Evolutionary conservation across 2,329 filamentous ascomycete genomes (phyloP), one percentile per base, ranked within the genome.

Genomic region (Cladosporium sp.): DNA sequence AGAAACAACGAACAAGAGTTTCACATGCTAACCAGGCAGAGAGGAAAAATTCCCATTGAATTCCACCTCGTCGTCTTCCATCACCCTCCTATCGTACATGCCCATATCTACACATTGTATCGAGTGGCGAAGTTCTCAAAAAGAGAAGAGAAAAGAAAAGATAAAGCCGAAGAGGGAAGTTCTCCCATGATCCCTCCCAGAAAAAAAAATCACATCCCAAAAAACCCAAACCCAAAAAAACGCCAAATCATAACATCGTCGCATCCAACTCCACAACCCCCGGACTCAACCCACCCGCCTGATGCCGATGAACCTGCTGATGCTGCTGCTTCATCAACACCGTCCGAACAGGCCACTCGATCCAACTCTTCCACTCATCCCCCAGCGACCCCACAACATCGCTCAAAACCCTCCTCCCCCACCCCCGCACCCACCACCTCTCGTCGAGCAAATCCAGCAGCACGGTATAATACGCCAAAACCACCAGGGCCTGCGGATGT

Each of bases 391-490:
- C 42, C 20, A 62, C 49, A 11, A 64, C 46, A 47, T 63, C 59
- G 20, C 53, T 55, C 50, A 64, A 32, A 7, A 64, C 56, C 38
- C 54, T 52, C 20, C 48, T 40, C 12, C 57, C 54, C 58, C 59
- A 60, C 1, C 60, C 60, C 9, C 53, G 43, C 4, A 62, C 57
- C 61, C 61, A 65, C 62, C 62, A 65, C 38, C 59, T 47, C 9
- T 47, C 36, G 36, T 63, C 57, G 40, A 63, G 46, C 36, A 62
- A 32, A 30, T 65, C 55, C 25, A 64, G 42, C 32, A 63, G 50
- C n/a, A 65, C 60, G 30, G 58, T 59, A 33, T 65, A 59, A 42
- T 64, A 61, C 12, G 56, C 58, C 30, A 65, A 48, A 16, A 65
- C 57, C 27, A 65, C 53, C 20, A 65, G 51, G 7, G 61, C 59